These are phyloP conservation scores for Gossypium rotundifolium DNA, from an alignment of 345 rosid genomes.

Conservation along the genomic window DNA sequence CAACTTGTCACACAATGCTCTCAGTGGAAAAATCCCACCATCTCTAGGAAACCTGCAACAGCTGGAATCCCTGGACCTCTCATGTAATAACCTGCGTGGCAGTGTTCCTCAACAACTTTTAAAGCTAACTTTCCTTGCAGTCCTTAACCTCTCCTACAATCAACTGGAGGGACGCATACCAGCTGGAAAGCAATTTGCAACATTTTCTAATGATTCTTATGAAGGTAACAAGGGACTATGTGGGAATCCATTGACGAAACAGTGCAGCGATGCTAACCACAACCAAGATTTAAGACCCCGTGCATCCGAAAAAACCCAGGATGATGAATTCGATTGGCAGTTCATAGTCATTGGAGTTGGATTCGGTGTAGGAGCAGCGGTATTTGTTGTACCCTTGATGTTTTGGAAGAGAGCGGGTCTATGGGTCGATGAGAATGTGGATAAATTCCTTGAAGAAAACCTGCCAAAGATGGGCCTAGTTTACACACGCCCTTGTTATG, in stretches of 20 bases:
- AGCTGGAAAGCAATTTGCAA: slow-evolving; percentile 9
- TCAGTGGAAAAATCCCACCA: slow-evolving; percentile 24
- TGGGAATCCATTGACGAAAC: slow-evolving; percentile 14
- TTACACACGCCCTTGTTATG: slow-evolving; percentile 27
- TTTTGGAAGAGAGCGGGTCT: slow-evolving; percentile 25
- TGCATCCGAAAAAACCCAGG: neutral
- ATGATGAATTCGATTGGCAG: slow-evolving; percentile 32
- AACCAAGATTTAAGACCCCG: neutral
- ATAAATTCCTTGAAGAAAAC: slow-evolving; percentile 30
- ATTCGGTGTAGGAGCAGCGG: slow-evolving; percentile 48
- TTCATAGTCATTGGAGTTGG: slow-evolving; percentile 43
- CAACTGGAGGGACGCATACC: slow-evolving; percentile 27
- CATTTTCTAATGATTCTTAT: slow-evolving; percentile 21
- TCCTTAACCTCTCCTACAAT: slow-evolving; percentile 36
- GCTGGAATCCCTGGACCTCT: slow-evolving; percentile 36
- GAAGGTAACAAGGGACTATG: slow-evolving; percentile 25
- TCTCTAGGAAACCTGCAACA: slow-evolving; percentile 17
- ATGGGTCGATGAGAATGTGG: slow-evolving; percentile 27
- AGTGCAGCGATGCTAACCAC: neutral
- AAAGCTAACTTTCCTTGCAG: slow-evolving; percentile 20
- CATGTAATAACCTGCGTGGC: slow-evolving; percentile 17
- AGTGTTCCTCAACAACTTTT: slow-evolving; percentile 24
- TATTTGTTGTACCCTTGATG: slow-evolving; percentile 31
- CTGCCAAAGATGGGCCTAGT: slow-evolving; percentile 42
- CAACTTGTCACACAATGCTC: slow-evolving; percentile 31